These are phyloP conservation scores for Sphaerulina musiva DNA, from an alignment of 2,329 filamentous ascomycete species.

Conservation along the genomic window DNA sequence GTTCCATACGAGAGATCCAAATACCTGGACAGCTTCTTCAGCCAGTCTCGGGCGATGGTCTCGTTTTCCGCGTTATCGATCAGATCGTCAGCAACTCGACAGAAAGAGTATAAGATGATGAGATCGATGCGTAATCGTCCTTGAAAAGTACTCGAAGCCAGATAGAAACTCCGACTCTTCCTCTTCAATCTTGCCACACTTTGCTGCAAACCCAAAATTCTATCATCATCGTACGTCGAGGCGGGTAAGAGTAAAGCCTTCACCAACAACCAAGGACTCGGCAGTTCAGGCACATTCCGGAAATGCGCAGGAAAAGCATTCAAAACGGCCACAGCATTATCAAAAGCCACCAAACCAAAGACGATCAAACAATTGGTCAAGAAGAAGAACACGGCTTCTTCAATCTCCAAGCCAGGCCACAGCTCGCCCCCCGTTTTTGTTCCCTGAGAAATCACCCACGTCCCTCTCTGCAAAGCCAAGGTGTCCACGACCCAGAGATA, in stretches of 20 bases:
- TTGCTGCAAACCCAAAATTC: constrained; percentile 53
- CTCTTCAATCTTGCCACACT: constrained; percentile 52
- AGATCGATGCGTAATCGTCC: constrained; percentile 63
- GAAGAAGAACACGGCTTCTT: constrained; percentile 69
- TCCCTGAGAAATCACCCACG: constrained; percentile 62
- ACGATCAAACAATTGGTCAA: constrained; percentile 64
- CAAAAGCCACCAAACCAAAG: constrained; percentile 61
- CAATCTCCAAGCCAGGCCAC: constrained; percentile 61
- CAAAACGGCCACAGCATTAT: constrained; percentile 60
- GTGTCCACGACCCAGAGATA: constrained; percentile 71
- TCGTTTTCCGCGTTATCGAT: constrained; percentile 56
- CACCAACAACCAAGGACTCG: constrained; percentile 47
- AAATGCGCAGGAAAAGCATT: constrained; percentile 57
- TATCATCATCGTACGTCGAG: constrained; percentile 50
- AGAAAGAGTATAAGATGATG: constrained; percentile 65
- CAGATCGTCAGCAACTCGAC: constrained; percentile 65
- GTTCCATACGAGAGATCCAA: constrained; percentile 49
- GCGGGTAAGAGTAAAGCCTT: constrained; percentile 47
- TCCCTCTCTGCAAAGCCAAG: constrained; percentile 58
- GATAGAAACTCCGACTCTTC: constrained; percentile 68
- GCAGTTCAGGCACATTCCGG: constrained; percentile 44
- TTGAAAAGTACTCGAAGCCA: constrained; percentile 63
- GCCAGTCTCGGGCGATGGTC: constrained; percentile 52
- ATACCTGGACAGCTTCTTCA: constrained; percentile 52
- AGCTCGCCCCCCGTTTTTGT: constrained; percentile 61